phyloP scores from a whole-genome alignment of 2,329 filamentous ascomycete genomes.

The Geosmithia morbida region DNA sequence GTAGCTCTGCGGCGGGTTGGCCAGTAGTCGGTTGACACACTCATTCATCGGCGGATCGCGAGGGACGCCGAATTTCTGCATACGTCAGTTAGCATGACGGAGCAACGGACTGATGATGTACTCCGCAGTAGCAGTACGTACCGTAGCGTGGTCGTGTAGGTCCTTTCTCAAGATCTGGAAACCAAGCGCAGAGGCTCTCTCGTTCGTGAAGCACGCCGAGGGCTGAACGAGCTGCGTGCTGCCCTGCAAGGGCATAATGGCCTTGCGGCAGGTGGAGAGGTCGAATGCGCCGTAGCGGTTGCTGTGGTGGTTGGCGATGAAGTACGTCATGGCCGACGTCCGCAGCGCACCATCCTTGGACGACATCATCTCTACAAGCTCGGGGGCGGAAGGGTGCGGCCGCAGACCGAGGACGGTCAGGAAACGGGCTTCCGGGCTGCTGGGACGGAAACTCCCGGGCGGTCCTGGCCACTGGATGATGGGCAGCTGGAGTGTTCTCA shows the following conservation, averaged over 20 bases:
- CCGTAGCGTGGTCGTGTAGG: constrained; percentile 60
- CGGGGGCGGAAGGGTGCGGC: constrained; percentile 53
- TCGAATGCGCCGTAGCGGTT: constrained; percentile 61
- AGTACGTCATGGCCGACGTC: constrained; percentile 63
- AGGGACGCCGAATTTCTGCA: constrained; percentile 68
- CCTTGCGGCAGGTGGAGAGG: constrained; percentile 35
- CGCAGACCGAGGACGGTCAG: constrained; percentile 60
- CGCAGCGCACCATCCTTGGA: constrained; percentile 44
- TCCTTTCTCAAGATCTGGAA: constrained; percentile 66
- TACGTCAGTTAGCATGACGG: neutral
- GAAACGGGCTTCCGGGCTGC: constrained; percentile 60
- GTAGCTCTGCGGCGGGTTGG: constrained; percentile 53
- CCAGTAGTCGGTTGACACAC: constrained; percentile 61
- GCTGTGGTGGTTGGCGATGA: constrained; percentile 62
- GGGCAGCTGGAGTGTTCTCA: constrained; percentile 58
- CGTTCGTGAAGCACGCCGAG: constrained; percentile 69
- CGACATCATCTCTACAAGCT: constrained; percentile 67
- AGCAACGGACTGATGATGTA: too few species aligned
- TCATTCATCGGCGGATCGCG: constrained; percentile 64
- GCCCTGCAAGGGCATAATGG: constrained; percentile 62
- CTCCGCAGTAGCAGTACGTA: constrained; percentile 13
- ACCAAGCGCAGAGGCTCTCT: constrained; percentile 59
- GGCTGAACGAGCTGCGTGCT: constrained; percentile 56
- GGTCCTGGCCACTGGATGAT: constrained; percentile 70
- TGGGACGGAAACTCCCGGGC: constrained; percentile 45